These are phyloP conservation scores for Neurospora sp. DNA, from an alignment of 495 filamentous ascomycete genomes.

Conservation along the genomic window DNA sequence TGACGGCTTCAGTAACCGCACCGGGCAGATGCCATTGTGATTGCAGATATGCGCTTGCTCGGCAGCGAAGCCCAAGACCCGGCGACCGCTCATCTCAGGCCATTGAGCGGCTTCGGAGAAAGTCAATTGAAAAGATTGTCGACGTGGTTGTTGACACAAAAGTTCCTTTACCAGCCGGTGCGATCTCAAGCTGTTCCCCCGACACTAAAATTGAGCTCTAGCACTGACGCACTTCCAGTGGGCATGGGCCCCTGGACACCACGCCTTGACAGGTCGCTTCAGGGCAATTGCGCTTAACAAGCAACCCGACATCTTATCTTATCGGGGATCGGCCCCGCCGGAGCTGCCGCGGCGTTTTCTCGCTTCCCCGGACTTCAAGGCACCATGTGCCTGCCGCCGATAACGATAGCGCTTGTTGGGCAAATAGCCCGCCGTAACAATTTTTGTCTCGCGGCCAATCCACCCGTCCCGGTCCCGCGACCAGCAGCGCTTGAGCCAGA, in stretches of 20 bases:
- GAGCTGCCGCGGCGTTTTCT: background rate
- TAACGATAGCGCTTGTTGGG: slow-evolving; percentile 1
- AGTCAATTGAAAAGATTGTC: background rate
- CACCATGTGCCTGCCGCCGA: background rate
- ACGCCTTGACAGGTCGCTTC: background rate
- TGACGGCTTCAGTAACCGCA: background rate
- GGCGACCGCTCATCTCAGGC: slow-evolving; percentile 17
- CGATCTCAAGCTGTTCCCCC: background rate
- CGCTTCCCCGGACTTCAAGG: background rate
- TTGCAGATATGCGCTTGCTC: slow-evolving; percentile 6
- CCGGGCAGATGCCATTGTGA: slow-evolving; percentile 1
- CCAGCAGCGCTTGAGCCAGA: background rate
- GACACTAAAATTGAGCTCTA: background rate
- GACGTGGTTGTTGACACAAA: background rate
- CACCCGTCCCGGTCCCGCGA: background rate
- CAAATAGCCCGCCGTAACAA: background rate
- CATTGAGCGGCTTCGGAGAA: slow-evolving; percentile 4
- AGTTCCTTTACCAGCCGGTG: background rate
- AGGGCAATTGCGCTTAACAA: background rate
- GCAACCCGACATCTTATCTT: background rate
- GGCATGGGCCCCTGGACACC: background rate
- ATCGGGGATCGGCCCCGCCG: background rate
- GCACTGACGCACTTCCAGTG: background rate
- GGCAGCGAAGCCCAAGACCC: slow-evolving; percentile 15
- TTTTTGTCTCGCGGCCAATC: background rate